Conservation (phyloP, 306 rosid species). For the Acacia confusa region DNA sequence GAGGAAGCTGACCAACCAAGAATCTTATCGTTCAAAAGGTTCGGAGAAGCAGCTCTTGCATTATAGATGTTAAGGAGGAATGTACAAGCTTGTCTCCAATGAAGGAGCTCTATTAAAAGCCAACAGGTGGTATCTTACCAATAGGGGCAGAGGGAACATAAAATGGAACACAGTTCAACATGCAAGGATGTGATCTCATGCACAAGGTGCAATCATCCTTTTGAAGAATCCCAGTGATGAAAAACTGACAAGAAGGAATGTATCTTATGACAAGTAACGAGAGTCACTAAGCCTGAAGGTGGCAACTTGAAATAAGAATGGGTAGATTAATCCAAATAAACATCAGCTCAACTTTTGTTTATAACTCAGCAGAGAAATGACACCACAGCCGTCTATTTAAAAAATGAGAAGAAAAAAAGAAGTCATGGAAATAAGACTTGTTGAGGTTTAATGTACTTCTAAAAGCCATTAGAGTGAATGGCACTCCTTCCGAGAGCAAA, state of each 20-base stretch:
- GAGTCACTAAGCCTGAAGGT: background rate
- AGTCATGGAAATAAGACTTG: background rate
- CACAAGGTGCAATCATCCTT: background rate
- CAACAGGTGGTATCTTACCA: background rate
- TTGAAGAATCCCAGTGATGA: background rate
- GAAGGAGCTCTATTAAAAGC: background rate
- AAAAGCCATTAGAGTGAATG: background rate
- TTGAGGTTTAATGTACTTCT: background rate
- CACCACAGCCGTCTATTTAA: background rate
- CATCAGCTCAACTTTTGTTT: background rate
- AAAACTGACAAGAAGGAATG: background rate
- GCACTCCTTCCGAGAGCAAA: background rate
- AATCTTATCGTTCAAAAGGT: background rate
- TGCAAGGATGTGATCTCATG: background rate
- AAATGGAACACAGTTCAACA: background rate
- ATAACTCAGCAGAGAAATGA: background rate
- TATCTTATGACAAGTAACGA: background rate
- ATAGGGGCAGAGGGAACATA: background rate
- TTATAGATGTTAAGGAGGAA: background rate
- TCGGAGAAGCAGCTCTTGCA: background rate
- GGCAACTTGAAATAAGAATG: background rate
- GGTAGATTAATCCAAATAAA: background rate
- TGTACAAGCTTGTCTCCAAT: background rate
- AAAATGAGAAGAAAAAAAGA: background rate
- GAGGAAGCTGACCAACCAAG: background rate